phyloP scores from a whole-genome alignment of 352 stramenopile genomes.

The Peronospora farinosa region DNA sequence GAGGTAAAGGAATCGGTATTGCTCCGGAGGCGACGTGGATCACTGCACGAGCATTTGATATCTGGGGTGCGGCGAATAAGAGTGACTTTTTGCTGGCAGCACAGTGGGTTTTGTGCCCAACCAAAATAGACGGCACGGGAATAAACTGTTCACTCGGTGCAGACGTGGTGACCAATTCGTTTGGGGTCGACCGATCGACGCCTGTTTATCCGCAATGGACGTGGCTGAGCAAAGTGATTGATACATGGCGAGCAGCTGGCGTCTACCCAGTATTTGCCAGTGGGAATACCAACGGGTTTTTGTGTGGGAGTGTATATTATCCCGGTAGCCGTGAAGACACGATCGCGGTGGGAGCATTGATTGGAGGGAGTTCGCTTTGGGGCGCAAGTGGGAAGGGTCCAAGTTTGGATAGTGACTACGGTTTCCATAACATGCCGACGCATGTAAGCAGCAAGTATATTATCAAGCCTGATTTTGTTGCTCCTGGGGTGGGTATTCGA shows the following conservation, averaged over 20 bases:
- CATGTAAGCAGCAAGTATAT: conserved; percentile 19
- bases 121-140: conserved; percentile 37
- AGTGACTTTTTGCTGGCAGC: conserved; percentile 62
- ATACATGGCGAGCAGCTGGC: conserved; percentile 45
- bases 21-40: conserved; percentile 62
- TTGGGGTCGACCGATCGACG: conserved; percentile 45
- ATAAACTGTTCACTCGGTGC: conserved; percentile 51
- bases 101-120: conserved; percentile 67
- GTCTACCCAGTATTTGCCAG: conserved; percentile 57
- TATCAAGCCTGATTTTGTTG: conserved; percentile 71
- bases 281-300: conserved; percentile 66
- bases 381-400: conserved; percentile 65
- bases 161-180: conserved; percentile 63
- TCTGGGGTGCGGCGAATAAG: conserved; percentile 49
- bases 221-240: conserved; percentile 49
- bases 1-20: conserved; percentile 45
- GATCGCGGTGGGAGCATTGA: conserved; percentile 55
- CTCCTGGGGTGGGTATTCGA: conserved; percentile 58
- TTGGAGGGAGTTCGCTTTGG: conserved; percentile 55
- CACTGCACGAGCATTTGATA: conserved; percentile 57
- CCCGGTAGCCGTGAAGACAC: conserved; percentile 46
- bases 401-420: conserved; percentile 26
- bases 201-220: conserved; percentile 45
- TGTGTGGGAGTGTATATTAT: conserved; percentile 66
- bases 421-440: background rate